phyloP scores from a whole-genome alignment of 495 filamentous ascomycete genomes.

The Penicillium chermesinum region DNA sequence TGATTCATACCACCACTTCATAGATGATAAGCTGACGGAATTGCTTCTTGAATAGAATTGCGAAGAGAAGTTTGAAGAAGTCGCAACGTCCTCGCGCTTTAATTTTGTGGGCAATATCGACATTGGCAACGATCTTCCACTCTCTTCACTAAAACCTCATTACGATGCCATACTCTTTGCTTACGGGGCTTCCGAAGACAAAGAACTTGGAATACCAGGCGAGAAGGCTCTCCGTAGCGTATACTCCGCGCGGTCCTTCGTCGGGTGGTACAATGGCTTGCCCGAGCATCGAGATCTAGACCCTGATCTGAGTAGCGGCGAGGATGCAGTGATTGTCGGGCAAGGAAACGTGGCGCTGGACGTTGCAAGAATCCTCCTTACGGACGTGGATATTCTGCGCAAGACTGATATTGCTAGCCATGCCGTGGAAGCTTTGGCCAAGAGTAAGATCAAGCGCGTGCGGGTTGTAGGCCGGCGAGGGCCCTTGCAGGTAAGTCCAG shows the following conservation, averaged over 20 bases:
- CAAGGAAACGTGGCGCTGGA: conserved; percentile 96
- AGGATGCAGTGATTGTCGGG: conserved; percentile 84
- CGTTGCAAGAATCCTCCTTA: conserved; percentile 81
- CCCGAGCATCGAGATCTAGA: conserved; percentile 74
- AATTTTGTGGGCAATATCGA: conserved; percentile 88
- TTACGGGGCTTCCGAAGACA: conserved; percentile 84
- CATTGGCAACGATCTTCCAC: conserved; percentile 67
- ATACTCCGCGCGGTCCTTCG: conserved; percentile 87
- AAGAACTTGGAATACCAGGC: conserved; percentile 71
- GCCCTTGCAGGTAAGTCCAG: conserved; percentile 63
- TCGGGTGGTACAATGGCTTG: conserved; percentile 97
- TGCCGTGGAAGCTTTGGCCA: conserved; percentile 66
- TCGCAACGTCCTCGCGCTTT: conserved; percentile 75
- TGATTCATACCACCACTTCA: too few species aligned
- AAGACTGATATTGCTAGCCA: conserved; percentile 85
- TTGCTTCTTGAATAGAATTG: conserved; percentile 61
- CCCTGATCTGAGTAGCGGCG: conserved; percentile 70
- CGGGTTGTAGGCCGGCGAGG: conserved; percentile 82
- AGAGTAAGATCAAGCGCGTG: conserved; percentile 73
- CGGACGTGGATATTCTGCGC: conserved; percentile 61
- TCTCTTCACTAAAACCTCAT: conserved; percentile 65
- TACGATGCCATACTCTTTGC: conserved; percentile 92
- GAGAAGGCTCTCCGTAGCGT: conserved; percentile 67
- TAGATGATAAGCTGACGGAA: too few species aligned
- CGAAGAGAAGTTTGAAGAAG: conserved; percentile 84